phyloP scores from a whole-genome alignment of 371 early-diverging fungal genomes.

The Amoeboaphelidium protococcarum region DNA sequence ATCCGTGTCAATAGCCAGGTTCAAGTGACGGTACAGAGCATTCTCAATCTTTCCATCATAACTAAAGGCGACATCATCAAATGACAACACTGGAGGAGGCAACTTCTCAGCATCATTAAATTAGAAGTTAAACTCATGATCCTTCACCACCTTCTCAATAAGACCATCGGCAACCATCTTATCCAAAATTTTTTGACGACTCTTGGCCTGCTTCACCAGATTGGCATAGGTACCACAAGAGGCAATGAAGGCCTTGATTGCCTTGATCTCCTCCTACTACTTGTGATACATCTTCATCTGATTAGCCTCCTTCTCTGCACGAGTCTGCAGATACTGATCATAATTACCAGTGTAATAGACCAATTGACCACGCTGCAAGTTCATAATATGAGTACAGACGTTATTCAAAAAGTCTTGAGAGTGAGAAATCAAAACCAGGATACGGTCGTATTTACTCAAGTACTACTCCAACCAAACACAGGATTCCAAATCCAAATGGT shows the following conservation, averaged over 20 bases:
- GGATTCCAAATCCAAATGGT: constrained; percentile 90
- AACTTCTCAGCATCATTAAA: constrained; percentile 64
- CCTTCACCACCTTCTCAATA: constrained; percentile 55
- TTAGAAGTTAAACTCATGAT: constrained; percentile 38
- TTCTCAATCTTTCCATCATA: constrained; percentile 47
- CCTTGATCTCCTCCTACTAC: constrained; percentile 92
- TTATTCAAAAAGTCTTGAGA: constrained; percentile 96
- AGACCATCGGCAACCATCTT: constrained; percentile 96
- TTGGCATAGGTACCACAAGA: constrained; percentile 97
- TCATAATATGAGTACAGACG: constrained; percentile 86
- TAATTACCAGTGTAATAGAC: constrained; percentile 93
- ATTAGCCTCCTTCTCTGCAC: constrained; percentile 73
- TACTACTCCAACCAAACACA: constrained; percentile 96
- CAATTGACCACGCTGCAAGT: constrained; percentile 41
- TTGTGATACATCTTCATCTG: constrained; percentile 80
- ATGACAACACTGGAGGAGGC: constrained; percentile 89
- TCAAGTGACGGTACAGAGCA: constrained; percentile 60
- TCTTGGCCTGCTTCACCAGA: constrained; percentile 92
- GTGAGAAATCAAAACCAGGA: constrained; percentile 86
- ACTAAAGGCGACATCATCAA: constrained; percentile 70
- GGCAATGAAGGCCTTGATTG: constrained; percentile 95
- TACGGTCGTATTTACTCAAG: constrained; percentile 71
- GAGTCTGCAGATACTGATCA: constrained; percentile 80
- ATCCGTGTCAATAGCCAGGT: constrained; percentile 85
- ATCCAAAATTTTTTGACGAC: constrained; percentile 95